Base-by-base conservation (phyloP, 2,329 filamentous ascomycete species). In the Aulographum hederae region DNA sequence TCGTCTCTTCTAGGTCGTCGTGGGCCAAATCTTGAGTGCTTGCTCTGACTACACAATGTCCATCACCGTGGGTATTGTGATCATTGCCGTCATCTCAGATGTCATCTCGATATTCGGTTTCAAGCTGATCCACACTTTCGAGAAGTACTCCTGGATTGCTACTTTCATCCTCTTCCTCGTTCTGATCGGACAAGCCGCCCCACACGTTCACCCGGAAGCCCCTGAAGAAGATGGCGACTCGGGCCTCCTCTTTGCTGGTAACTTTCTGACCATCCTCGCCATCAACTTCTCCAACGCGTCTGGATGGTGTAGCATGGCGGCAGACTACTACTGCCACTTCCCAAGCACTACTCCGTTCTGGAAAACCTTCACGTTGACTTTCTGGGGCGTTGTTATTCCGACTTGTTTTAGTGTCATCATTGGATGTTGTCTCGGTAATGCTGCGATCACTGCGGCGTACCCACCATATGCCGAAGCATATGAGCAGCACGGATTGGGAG, bases 131-230 rank as follows among this genome's bases (percentile, higher is more conserved):
- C 45, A 62, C 30, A 48, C 56, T 1, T 63, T 56, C 38, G 60
- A 63, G 45, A 57, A 58, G 33, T 63, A 62, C 37, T 57, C 59
- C 2, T 64, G 60, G 60, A 51, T 60, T 37, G 40, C 54, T 32
- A 60, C 57, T 33, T 53, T 63, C 39, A 52, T 62, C 38, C 51
- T 63, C 21, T 52, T 65, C 40, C 47, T 57, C 36, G 48, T 65
- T 33, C 55, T 65, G 33, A 55, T 63, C 32, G 60, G 56, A 12
- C 48, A 63, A 45, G 53, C 59, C 2, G 59, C 52, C 6, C 46
- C 45, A 5, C 56, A 61, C 32, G 49, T 61, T 6, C 53, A 60
- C 32, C 46, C 58, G 33, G 46, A 38, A 18, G 44, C 46, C 5
- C 48, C 48, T 6, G 45, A 44, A 3, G 32, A 10, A 14, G 6